phyloP scores from a whole-genome alignment of 1,284 basidiomycete species.

The Ganoderma multipileum region DNA sequence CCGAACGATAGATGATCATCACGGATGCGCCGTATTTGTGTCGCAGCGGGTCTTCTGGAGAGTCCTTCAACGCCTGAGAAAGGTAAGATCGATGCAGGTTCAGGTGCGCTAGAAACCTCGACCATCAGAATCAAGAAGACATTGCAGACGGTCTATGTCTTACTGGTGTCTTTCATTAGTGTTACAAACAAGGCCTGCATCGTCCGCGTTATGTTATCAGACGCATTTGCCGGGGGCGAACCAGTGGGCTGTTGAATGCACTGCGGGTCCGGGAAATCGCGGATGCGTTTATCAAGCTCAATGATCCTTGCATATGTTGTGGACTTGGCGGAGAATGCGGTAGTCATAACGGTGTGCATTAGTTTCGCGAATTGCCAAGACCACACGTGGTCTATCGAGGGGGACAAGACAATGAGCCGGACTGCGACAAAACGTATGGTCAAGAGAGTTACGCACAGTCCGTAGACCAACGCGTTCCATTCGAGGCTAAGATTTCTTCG shows the following conservation, averaged over 20 bases:
- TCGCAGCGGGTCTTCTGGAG: conserved; percentile 58
- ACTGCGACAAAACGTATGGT: neutral
- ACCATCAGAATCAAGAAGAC: neutral
- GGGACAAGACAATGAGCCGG: conserved; percentile 11
- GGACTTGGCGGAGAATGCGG: conserved; percentile 59
- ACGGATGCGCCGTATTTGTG: conserved; percentile 73
- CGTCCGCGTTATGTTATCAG: conserved; percentile 28
- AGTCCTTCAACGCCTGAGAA: conserved; percentile 66
- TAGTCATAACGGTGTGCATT: conserved; percentile 56
- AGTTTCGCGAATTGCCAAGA: conserved; percentile 58
- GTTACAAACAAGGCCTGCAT: conserved; percentile 59
- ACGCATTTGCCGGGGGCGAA: conserved; percentile 35
- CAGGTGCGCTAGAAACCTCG: conserved; percentile 54
- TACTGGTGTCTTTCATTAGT: conserved; percentile 65
- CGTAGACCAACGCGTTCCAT: conserved; percentile 47
- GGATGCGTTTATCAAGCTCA: conserved; percentile 50
- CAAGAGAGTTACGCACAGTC: conserved; percentile 50
- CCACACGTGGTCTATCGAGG: conserved; percentile 59
- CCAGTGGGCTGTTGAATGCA: conserved; percentile 43
- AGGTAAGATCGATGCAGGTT: conserved; percentile 77
- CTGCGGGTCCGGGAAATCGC: conserved; percentile 56
- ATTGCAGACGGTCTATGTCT: neutral
- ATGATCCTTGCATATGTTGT: conserved; percentile 53
- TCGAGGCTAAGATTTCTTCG: conserved; percentile 43
- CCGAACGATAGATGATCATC: conserved; percentile 73